Percentiles rank a stretch among this genome's conserved stretches.
Conservation (phyloP, 495 filamentous ascomycete species). For the Lindgomyces ingoldianus region DNA sequence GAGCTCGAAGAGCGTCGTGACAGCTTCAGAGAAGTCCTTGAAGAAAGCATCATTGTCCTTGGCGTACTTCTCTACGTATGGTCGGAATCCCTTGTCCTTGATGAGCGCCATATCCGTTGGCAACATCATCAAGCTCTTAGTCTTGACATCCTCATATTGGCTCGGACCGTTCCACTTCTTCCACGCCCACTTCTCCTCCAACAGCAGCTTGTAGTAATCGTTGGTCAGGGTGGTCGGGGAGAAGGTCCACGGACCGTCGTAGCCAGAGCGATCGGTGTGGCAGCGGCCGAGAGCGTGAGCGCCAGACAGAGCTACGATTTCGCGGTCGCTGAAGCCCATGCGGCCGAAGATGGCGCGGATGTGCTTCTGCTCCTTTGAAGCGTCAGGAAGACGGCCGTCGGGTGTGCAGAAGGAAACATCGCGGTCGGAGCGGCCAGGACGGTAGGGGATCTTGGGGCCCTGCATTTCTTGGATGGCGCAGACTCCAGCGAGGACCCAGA, state of each 20-base stretch:
- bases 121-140: constrained; percentile 94
- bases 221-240: constrained; percentile 92
- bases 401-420: constrained; percentile 64
- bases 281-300: constrained; percentile 93
- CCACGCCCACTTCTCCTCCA: constrained; percentile 89
- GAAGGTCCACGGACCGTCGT: constrained; percentile 93
- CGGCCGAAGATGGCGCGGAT: constrained; percentile 90
- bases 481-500: constrained; percentile 91
- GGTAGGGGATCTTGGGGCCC: constrained; percentile 83
- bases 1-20: constrained; percentile 85
- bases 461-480: constrained; percentile 92
- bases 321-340: constrained; percentile 97
- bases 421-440: constrained; percentile 80
- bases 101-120: constrained; percentile 86
- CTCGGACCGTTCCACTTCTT: constrained; percentile 92
- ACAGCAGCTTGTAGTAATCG: constrained; percentile 85
- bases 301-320: constrained; percentile 88
- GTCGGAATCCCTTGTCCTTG: constrained; percentile 84
- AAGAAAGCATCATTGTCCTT: constrained; percentile 92
- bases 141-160: constrained; percentile 79
- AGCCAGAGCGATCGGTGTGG: constrained; percentile 87
- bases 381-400: constrained; percentile 94
- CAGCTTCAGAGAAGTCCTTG: constrained; percentile 81
- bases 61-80: constrained; percentile 85
- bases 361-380: constrained; percentile 73